Base-by-base conservation (phyloP, 768 basidiomycete genomes). In the Tylopilus sp. region DNA sequence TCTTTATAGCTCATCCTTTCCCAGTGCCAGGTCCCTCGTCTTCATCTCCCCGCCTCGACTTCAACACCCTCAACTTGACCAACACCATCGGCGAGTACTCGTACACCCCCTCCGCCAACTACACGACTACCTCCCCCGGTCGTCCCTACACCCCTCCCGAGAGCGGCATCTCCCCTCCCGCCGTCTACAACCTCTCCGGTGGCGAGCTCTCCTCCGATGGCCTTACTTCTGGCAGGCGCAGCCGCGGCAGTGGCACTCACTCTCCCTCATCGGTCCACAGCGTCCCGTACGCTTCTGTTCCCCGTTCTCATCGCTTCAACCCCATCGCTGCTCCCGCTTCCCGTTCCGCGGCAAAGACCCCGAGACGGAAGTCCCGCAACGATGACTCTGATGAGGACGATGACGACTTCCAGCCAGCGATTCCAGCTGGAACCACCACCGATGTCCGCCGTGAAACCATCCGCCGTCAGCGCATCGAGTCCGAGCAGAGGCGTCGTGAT, bases 401-500 rank as follows among this genome's bases (percentile, higher is more conserved):
- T 52, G 89, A 87, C 53, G 87, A 89, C 59, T 88, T 87, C 77
- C 81, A 83, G 67, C 83, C 83, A 44, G 68, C 71, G 22, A 63
- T 69, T 56, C 61, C 71, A 30, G 65, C 74, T 52, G 71, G 78
- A 55, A 73, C 67, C 61, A 74, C 70, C 55, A 79, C 80, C 66
- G 87, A 87, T 66, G 77, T 78, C 73, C 89, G 90, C 72, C 88
- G 91, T 67, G 91, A 93, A 77, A 89, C 89, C 51, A 89, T 93
- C 63, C 89, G 91, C 68, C 84, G 85, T 68, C 90, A 92, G 76
- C 89, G 91, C 73, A 93, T 93, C 76, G 91, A 93, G 78, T 92
- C 90, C 24, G 91, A 93, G 77, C 89, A 95, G 78, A 79, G 92
- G 60, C 82, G 93, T 61, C 84, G 93, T 34, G 92, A 95, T 63